Percentiles rank a stretch among this genome's conserved stretches.
phyloP scores from a whole-genome alignment of 768 basidiomycete genomes.

The Suillus fuscotomentosus region DNA sequence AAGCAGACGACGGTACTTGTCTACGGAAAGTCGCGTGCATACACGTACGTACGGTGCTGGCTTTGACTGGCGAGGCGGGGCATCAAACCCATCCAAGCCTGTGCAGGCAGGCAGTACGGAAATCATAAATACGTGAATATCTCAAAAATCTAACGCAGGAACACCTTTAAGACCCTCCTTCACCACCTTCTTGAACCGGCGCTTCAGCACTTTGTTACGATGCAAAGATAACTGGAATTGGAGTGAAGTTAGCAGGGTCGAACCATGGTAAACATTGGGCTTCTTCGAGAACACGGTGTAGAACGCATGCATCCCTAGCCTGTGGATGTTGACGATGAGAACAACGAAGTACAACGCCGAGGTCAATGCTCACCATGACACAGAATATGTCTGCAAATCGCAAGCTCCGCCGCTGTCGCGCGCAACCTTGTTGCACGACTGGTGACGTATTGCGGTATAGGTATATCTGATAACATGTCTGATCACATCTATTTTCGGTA shows the following conservation, averaged over 20 bases:
- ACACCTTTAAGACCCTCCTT: slow-evolving; percentile 41
- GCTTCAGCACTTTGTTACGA: slow-evolving; percentile 40
- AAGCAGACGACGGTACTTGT: not conserved
- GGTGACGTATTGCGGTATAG: slow-evolving; percentile 50
- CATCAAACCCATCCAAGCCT: not conserved
- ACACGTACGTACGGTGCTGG: not conserved
- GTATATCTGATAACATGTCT: slow-evolving; percentile 58
- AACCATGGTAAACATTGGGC: slow-evolving; percentile 42
- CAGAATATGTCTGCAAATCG: slow-evolving; percentile 46
- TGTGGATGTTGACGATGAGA: slow-evolving; percentile 27
- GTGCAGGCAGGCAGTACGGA: not conserved
- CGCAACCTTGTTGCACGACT: slow-evolving; percentile 40
- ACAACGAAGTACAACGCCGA: not conserved
- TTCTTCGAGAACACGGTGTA: slow-evolving; percentile 57
- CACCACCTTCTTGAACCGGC: slow-evolving; percentile 47
- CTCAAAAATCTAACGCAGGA: slow-evolving; percentile 17
- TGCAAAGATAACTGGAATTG: slow-evolving; percentile 48
- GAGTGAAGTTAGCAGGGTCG: slow-evolving; percentile 46
- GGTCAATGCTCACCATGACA: slow-evolving; percentile 55
- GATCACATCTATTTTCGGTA: slow-evolving; percentile 50
- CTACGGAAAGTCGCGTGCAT: not conserved
- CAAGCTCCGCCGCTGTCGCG: slow-evolving; percentile 36
- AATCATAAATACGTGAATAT: not conserved
- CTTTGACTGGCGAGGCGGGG: not conserved
- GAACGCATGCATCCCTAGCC: slow-evolving; percentile 85